Evolutionary conservation across 345 rosid species (phyloP).

Genomic region (Psidium guajava): DNA sequence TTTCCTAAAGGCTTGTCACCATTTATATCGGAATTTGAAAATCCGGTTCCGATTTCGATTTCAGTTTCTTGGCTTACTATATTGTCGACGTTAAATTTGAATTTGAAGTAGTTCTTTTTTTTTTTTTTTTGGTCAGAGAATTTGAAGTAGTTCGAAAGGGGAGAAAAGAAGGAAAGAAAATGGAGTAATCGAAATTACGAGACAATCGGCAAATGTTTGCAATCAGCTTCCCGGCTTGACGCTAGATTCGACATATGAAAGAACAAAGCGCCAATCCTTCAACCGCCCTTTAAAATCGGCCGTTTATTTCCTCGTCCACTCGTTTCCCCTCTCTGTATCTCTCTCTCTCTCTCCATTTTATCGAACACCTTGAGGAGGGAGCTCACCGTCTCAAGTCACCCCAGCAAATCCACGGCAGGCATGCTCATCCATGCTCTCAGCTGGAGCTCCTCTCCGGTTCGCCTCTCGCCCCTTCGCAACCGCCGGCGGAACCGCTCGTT

Average conservation of each 20-base stretch:
- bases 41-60: neutral
- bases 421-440: conserved; percentile 16
- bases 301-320: neutral
- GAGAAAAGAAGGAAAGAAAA: neutral
- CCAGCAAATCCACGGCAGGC: neutral
- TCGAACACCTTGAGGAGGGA: neutral
- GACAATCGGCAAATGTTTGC: neutral
- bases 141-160: no score
- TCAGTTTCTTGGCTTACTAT: no score
- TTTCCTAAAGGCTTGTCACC: neutral
- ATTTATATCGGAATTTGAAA: neutral
- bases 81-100: no score
- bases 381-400: neutral
- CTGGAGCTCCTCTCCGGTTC: neutral
- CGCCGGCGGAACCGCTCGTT: neutral
- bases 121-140: no score
- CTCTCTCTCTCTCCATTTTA: neutral
- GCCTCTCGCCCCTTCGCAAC: neutral
- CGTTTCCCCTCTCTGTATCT: neutral
- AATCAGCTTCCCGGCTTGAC: neutral
- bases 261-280: neutral
- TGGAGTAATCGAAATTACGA: neutral
- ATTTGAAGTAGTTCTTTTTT: no score
- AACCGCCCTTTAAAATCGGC: neutral
- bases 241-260: neutral